Evolutionary conservation across 805 yeast genomes (phyloP).

Genomic region (Tetrapisispora taiwanensis): DNA sequence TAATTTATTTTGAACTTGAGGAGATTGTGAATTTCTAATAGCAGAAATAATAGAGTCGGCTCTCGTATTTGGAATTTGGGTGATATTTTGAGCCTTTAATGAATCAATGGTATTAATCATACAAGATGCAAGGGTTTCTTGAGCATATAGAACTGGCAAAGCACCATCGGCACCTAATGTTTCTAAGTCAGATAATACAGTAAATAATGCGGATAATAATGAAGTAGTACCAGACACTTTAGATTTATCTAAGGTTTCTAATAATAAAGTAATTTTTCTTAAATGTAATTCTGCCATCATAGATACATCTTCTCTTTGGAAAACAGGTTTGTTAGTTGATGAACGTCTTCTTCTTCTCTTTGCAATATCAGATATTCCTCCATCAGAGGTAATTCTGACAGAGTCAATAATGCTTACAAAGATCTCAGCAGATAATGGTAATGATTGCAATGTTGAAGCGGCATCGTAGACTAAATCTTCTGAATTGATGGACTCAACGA

Average conservation of each 20-base stretch:
- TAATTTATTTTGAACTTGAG: conserved; percentile 88
- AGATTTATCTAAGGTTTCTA: conserved; percentile 63
- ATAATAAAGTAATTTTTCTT: conserved; percentile 62
- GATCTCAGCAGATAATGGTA: conserved; percentile 44
- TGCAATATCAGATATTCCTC: conserved; percentile 36
- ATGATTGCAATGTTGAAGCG: conserved; percentile 41
- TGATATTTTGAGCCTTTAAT: conserved; percentile 34
- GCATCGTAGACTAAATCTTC: conserved; percentile 41
- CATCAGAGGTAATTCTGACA: conserved; percentile 44
- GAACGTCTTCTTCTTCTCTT: conserved; percentile 74
- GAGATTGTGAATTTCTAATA: conserved; percentile 79
- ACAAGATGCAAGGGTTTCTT: conserved; percentile 81
- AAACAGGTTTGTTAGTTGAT: conserved; percentile 65
- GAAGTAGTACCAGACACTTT: conserved; percentile 31
- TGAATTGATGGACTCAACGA: conserved; percentile 46
- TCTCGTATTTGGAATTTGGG: conserved; percentile 60
- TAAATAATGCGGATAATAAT: conserved; percentile 44
- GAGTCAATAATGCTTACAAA: conserved; percentile 51
- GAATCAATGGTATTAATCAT: conserved; percentile 59
- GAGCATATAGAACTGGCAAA: conserved; percentile 81
- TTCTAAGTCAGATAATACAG: conserved; percentile 61
- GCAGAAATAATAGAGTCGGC: conserved; percentile 88
- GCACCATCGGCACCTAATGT: conserved; percentile 86
- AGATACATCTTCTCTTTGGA: conserved; percentile 57
- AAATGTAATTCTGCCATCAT: conserved; percentile 69